Percentiles rank a stretch among this genome's conserved stretches.
Conservation (phyloP, 1,284 basidiomycete species). For the Trichosporon sp. region DNA sequence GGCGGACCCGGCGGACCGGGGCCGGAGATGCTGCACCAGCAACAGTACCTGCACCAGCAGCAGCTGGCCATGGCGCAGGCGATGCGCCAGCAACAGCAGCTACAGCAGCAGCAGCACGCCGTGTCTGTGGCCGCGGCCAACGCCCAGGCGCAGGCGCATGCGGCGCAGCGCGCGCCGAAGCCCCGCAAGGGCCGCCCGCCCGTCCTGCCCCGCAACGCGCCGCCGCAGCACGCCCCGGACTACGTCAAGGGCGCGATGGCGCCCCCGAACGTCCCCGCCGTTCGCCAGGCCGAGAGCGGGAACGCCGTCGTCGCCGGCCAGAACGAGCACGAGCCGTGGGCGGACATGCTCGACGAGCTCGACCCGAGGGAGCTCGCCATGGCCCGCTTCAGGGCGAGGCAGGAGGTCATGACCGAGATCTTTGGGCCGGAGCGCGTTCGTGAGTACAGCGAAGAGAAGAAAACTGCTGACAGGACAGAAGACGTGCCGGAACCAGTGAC, state of each 20-base stretch:
- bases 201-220: neutral
- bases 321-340: slow-evolving; percentile 39
- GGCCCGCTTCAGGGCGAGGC: slow-evolving; percentile 39
- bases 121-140: neutral
- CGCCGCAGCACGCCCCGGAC: slow-evolving; percentile 13
- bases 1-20: neutral
- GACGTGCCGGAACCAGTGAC: slow-evolving; percentile 13
- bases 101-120: slow-evolving; percentile 21
- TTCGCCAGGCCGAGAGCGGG: neutral
- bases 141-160: neutral
- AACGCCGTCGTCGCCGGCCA: neutral
- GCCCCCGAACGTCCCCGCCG: neutral
- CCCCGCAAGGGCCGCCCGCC: neutral
- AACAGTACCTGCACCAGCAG: slow-evolving; percentile 11
- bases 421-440: slow-evolving; percentile 44
- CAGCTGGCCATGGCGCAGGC: neutral
- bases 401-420: slow-evolving; percentile 43
- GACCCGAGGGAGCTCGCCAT: slow-evolving; percentile 45
- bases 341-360: slow-evolving; percentile 43
- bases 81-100: neutral
- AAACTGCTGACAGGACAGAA: slow-evolving; percentile 8
- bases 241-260: slow-evolving; percentile 28
- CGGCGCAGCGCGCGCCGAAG: slow-evolving; percentile 1
- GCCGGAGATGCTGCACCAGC: slow-evolving; percentile 20
- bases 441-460: slow-evolving; percentile 20